Conservation (phyloP, 176 grass and related monocot species). For the Carex pumila region DNA sequence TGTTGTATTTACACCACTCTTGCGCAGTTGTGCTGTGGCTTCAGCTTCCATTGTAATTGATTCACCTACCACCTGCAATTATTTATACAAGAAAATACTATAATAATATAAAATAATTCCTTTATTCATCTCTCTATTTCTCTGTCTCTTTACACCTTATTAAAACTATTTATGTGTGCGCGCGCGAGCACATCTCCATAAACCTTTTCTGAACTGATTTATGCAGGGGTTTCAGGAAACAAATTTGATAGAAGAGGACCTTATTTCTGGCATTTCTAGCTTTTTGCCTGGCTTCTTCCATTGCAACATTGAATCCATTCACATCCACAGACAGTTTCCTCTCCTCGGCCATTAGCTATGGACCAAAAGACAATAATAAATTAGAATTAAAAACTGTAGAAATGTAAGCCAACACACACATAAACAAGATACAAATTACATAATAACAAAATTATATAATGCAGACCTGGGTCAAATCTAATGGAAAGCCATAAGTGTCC, state of each 20-base stretch:
- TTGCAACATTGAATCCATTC: constrained; percentile 64
- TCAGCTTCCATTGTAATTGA: constrained; percentile 80
- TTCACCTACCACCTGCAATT: constrained; percentile 42
- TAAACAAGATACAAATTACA: constrained; percentile 6
- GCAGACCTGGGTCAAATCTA: constrained; percentile 95
- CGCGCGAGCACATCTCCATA: no score
- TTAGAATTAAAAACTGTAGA: background rate
- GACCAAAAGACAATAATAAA: constrained; percentile 2
- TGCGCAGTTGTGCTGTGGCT: constrained; percentile 60
- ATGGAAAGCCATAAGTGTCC: constrained; percentile 90
- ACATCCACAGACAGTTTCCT: constrained; percentile 62
- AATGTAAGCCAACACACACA: constrained; percentile 16
- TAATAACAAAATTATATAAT: constrained; percentile 1
- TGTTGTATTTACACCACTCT: constrained; percentile 51
- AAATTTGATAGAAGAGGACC: constrained; percentile 30
- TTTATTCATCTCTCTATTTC: background rate
- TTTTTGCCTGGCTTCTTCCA: constrained; percentile 90
- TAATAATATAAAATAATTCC: background rate
- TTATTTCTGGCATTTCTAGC: constrained; percentile 84
- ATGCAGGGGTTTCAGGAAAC: background rate
- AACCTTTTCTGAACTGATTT: background rate
- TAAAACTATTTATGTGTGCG: background rate
- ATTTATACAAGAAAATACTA: constrained; percentile 18
- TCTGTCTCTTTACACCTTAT: background rate
- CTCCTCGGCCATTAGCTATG: constrained; percentile 80